phyloP scores from a whole-genome alignment of 805 yeast genomes.

The Blastobotrys chiropterorum region DNA sequence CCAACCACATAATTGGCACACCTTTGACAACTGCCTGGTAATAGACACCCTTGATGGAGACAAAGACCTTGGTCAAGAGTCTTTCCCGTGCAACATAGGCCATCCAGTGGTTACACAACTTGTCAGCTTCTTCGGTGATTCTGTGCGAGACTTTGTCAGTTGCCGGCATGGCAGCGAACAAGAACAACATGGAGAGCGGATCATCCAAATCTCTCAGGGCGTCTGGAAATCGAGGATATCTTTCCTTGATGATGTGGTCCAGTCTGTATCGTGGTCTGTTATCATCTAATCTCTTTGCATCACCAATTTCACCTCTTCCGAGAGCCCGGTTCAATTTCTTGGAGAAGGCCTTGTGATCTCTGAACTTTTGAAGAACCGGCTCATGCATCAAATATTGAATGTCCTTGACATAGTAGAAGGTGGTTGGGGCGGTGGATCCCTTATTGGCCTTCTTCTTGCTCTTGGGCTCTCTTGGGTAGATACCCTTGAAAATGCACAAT shows the following conservation, averaged over 20 bases:
- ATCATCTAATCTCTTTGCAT: conserved; percentile 79
- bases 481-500: conserved; percentile 95
- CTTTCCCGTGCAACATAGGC: conserved; percentile 87
- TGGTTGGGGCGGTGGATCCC: conserved; percentile 94
- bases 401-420: conserved; percentile 90
- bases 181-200: conserved; percentile 88
- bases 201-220: conserved; percentile 92
- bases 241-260: conserved; percentile 86
- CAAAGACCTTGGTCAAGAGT: conserved; percentile 80
- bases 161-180: conserved; percentile 93
- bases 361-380: conserved; percentile 82
- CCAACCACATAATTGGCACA: conserved; percentile 92
- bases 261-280: conserved; percentile 79
- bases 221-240: conserved; percentile 91
- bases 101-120: conserved; percentile 88
- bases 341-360: conserved; percentile 93
- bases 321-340: conserved; percentile 83
- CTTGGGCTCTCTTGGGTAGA: conserved; percentile 93
- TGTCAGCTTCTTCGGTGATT: conserved; percentile 82
- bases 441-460: conserved; percentile 95
- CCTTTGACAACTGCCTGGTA: conserved; percentile 87
- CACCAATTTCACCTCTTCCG: conserved; percentile 85
- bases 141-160: conserved; percentile 73
- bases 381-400: conserved; percentile 93
- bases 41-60: conserved; percentile 94